A percentile compares a stretch with the other conserved stretches of the same genome.
phyloP scores from a whole-genome alignment of 1,284 basidiomycete species.

The Tilletia horrida region DNA sequence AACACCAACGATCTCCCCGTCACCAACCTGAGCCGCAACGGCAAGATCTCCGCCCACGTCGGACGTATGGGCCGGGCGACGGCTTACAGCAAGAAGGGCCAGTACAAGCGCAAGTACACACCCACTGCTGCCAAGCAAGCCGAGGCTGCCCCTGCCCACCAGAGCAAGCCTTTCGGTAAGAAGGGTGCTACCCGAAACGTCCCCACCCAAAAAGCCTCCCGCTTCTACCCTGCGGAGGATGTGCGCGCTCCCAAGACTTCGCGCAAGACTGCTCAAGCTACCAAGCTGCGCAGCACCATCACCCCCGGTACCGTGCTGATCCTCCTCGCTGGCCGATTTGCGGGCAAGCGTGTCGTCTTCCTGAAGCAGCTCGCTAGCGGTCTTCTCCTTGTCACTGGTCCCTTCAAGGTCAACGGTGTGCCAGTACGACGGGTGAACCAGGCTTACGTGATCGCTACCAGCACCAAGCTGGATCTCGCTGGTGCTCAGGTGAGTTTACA shows the following conservation, averaged over 20 bases:
- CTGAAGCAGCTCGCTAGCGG: slow-evolving; percentile 94
- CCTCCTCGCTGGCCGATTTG: slow-evolving; percentile 94
- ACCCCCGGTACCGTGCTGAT: slow-evolving; percentile 93
- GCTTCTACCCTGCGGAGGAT: slow-evolving; percentile 97
- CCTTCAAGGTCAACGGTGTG: slow-evolving; percentile 98
- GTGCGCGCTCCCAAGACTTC: slow-evolving; percentile 81
- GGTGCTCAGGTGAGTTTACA: slow-evolving; percentile 66
- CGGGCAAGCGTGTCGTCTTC: slow-evolving; percentile 97
- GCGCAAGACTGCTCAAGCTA: slow-evolving; percentile 73
- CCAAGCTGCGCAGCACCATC: slow-evolving; percentile 78
- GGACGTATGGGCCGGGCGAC: slow-evolving; percentile 62
- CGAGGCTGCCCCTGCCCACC: slow-evolving; percentile 59
- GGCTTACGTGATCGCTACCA: slow-evolving; percentile 98
- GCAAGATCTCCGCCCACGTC: slow-evolving; percentile 18
- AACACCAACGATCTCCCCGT: background rate
- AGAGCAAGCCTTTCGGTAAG: slow-evolving; percentile 77
- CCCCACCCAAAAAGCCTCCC: slow-evolving; percentile 79
- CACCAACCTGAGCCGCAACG: slow-evolving; percentile 16
- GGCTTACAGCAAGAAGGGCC: slow-evolving; percentile 74
- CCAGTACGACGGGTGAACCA: slow-evolving; percentile 97
- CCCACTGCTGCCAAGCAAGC: slow-evolving; percentile 64
- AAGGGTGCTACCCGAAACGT: slow-evolving; percentile 85
- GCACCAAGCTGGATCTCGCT: slow-evolving; percentile 85
- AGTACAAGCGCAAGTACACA: slow-evolving; percentile 69
- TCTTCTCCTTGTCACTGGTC: slow-evolving; percentile 90